Conservation (phyloP, 2,329 filamentous ascomycete species). For the Dactylellina haptotyla region DNA sequence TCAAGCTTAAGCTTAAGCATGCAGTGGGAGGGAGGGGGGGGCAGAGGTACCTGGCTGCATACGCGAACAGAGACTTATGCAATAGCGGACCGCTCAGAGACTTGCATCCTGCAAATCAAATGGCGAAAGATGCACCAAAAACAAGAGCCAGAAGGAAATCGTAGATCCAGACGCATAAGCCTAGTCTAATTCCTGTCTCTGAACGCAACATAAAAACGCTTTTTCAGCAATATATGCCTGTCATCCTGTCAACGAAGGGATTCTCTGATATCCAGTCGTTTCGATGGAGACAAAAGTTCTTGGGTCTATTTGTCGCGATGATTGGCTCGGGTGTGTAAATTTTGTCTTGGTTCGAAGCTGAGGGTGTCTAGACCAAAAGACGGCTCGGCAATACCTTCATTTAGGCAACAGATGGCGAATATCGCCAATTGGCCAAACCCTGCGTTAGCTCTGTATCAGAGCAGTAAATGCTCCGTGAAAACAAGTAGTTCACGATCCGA, state of each 20-base stretch:
- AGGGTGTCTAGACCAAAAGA: slow-evolving; percentile 37
- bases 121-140: slow-evolving; percentile 41
- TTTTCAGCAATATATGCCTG: slow-evolving; percentile 19
- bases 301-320: slow-evolving; percentile 13
- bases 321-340: slow-evolving; percentile 33
- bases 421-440: slow-evolving; percentile 46
- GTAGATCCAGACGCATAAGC: slow-evolving; percentile 36
- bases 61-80: slow-evolving; percentile 55
- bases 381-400: slow-evolving; percentile 53
- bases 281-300: slow-evolving; percentile 20
- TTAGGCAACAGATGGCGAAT: slow-evolving; percentile 54
- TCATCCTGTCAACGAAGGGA: slow-evolving; percentile 41
- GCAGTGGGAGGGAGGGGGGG: slow-evolving; percentile 33
- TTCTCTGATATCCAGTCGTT: slow-evolving; percentile 42
- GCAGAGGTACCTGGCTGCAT: slow-evolving; percentile 46
- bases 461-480: slow-evolving; percentile 42
- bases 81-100: slow-evolving; percentile 55
- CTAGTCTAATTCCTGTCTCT: slow-evolving; percentile 10
- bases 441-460: slow-evolving; percentile 32
- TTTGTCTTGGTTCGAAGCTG: slow-evolving; percentile 33
- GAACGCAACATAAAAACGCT: slow-evolving; percentile 13
- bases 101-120: slow-evolving; percentile 55
- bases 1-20: slow-evolving; percentile 38
- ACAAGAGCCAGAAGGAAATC: slow-evolving; percentile 23
- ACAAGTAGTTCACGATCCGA: slow-evolving; percentile 36